A percentile compares a stretch with the other conserved stretches of the same genome.
Evolutionary conservation across 2,329 filamentous ascomycete genomes (phyloP).

Genomic region (Hypocreales sp.): DNA sequence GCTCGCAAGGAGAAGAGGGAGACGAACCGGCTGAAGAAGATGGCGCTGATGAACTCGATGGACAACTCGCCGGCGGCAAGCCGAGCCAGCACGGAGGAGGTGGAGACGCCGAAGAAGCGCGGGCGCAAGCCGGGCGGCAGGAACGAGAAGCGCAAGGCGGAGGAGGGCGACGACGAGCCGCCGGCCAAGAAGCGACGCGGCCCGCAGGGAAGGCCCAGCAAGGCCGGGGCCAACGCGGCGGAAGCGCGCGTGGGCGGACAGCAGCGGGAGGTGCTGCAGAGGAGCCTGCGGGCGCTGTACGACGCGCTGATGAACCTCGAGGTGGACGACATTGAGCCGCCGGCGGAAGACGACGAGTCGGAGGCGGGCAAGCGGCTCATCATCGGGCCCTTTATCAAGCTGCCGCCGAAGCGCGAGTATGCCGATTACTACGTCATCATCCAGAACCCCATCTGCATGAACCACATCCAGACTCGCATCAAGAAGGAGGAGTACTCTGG

Average conservation of each 20-base stretch:
- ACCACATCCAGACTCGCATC: constrained; percentile 85
- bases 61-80: constrained; percentile 69
- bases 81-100: constrained; percentile 67
- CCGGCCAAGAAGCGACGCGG: constrained; percentile 66
- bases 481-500: constrained; percentile 87
- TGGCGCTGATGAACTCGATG: constrained; percentile 13
- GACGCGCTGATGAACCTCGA: constrained; percentile 74
- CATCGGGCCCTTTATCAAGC: constrained; percentile 85
- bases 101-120: constrained; percentile 65
- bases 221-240: constrained; percentile 18
- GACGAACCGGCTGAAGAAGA: constrained; percentile 54
- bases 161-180: constrained; percentile 61
- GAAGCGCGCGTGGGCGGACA: constrained; percentile 42
- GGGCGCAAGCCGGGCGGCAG: constrained; percentile 63
- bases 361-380: constrained; percentile 57
- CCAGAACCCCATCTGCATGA: constrained; percentile 85
- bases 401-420: constrained; percentile 79
- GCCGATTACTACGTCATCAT: constrained; percentile 95
- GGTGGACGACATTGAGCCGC: constrained; percentile 52
- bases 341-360: constrained; percentile 39
- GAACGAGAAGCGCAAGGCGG: constrained; percentile 78
- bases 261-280: constrained; percentile 65
- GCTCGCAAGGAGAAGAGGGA: constrained; percentile 70
- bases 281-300: constrained; percentile 61
- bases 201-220: constrained; percentile 54